Base-by-base conservation (phyloP, 2,329 filamentous ascomycete genomes). In the Fusarium sp. region DNA sequence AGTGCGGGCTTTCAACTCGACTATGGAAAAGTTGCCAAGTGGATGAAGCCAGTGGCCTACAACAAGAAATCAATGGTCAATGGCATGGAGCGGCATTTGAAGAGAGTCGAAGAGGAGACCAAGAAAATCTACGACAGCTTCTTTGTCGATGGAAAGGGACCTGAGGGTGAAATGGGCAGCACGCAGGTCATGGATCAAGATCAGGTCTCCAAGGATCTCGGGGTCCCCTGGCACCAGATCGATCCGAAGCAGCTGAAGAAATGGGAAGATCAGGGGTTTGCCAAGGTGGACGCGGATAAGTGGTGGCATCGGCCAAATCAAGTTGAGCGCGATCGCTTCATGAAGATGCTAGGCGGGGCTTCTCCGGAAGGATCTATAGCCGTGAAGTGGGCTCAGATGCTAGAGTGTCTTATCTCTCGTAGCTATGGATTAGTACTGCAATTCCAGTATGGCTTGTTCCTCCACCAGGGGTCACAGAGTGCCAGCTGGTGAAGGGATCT, bases 171-270 rank as follows among this genome's bases (percentile, higher is more conserved):
- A 2, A 2, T 7, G 2, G 39, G 17, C 5, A 13, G 22, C 12
- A 8, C 1, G 0, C 6, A 8, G 15, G 44, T 62, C 8, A 36
- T 20, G 24, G 9, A 66, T n/a, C 50, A 62, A 22, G 73, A 76
- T 28, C 68, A 77, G 17, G 52, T 77, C 1, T 76, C 68, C 0
- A 77, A 77, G 45, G 66, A 77, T 7, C 4, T 76, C 1, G 51
- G 62, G 5, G n/a, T 73, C 0, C 71, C 75, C 0, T 76, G 32
- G 38, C 73, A 75, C 39, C 66, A 76, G 26, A 75, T 77, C 5
- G 55, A 72, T 7, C 13, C 32, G 2, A 61, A 68, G 20, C n/a
- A 47, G 1, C 45, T 66, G 1, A 47, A 51, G 39, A 50, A 68
- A n/a, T 73, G 71, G 68, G 64, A 63, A 11, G 20, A 73, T 22